Evolutionary conservation across 306 rosid genomes (phyloP).

Genomic region (Fragaria vesca): DNA sequence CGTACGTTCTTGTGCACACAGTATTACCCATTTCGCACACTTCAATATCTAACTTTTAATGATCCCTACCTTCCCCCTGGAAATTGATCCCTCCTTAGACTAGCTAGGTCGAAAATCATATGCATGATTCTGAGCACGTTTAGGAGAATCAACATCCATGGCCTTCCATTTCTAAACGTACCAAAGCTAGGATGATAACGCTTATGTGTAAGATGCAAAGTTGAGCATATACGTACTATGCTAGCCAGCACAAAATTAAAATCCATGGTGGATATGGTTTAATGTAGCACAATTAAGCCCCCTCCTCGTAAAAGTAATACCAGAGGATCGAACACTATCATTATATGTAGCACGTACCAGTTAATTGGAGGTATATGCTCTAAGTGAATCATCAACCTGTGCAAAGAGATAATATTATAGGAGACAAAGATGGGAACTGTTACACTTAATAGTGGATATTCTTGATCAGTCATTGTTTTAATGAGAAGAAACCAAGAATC

Average conservation of each 20-base stretch:
- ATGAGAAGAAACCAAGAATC: slow-evolving; percentile 35
- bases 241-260: slow-evolving; percentile 6
- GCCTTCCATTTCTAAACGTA: slow-evolving; percentile 8
- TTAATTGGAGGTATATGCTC: slow-evolving; percentile 43
- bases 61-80: not conserved
- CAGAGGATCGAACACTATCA: slow-evolving; percentile 14
- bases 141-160: slow-evolving; percentile 12
- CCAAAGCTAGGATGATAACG: not conserved
- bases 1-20: too few relatives aligned
- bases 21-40: not conserved
- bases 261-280: slow-evolving; percentile 18
- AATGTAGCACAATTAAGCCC: not conserved
- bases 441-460: slow-evolving; percentile 33
- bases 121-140: slow-evolving; percentile 8
- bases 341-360: not conserved
- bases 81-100: not conserved
- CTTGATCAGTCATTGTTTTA: slow-evolving; percentile 14
- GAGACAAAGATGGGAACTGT: slow-evolving; percentile 13
- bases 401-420: slow-evolving; percentile 35
- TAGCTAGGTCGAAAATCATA: not conserved
- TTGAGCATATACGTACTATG: not conserved
- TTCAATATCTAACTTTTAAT: not conserved
- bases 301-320: not conserved
- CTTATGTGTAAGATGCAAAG: slow-evolving; percentile 23
- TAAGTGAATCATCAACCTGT: slow-evolving; percentile 33